A percentile compares a stretch with the other conserved stretches of the same genome.
Conservation (phyloP, 2,329 filamentous ascomycete genomes). For the Incumbomyces delicatus region DNA sequence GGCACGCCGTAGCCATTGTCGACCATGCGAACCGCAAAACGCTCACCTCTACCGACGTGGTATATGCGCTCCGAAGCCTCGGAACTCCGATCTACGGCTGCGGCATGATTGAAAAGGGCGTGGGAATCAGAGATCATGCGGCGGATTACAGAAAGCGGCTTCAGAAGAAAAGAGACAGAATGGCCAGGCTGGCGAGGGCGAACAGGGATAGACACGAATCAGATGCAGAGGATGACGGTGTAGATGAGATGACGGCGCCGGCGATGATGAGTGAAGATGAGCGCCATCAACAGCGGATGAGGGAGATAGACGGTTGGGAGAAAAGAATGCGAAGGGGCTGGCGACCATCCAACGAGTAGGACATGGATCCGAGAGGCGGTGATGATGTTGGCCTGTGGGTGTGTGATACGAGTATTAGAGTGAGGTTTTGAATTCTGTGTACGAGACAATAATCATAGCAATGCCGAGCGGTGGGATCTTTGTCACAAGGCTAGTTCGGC, state of each 20-base stretch:
- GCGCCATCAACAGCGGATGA: not conserved
- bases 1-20: slow-evolving; percentile 19
- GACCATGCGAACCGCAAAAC: slow-evolving; percentile 16
- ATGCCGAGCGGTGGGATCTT: too few species aligned
- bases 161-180: not conserved
- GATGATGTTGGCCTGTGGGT: not conserved
- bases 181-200: too few species aligned
- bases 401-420: not conserved
- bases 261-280: not conserved
- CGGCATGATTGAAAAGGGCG: not conserved
- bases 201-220: too few species aligned
- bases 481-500: too few species aligned
- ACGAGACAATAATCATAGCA: too few species aligned
- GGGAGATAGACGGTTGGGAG: slow-evolving; percentile 9
- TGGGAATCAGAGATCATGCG: not conserved
- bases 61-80: slow-evolving; percentile 8
- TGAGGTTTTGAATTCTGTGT: not conserved
- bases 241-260: too few species aligned
- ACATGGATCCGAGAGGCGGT: not conserved
- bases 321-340: not conserved
- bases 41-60: slow-evolving; percentile 11
- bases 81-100: slow-evolving; percentile 12
- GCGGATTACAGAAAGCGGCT: not conserved
- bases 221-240: too few species aligned
- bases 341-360: too few species aligned